Base-by-base conservation (phyloP, 2,329 filamentous ascomycete species). In the Fusarium chuoi region DNA sequence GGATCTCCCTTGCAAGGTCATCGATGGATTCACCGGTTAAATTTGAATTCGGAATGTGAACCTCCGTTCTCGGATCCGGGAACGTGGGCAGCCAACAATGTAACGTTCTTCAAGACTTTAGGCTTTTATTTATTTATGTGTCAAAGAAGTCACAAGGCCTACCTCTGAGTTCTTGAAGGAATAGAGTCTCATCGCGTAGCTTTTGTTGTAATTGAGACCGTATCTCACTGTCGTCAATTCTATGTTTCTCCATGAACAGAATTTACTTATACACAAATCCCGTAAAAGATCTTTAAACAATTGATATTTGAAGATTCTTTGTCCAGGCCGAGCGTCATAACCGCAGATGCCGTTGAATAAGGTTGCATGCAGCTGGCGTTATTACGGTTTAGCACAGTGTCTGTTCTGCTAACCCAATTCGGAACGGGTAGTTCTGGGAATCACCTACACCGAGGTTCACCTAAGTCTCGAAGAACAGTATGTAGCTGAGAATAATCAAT, bases 251-350 rank as follows among this genome's bases (percentile, higher is more conserved):
- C 0, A 13, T 4, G 11, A 15, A 3, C 1, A 30, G 4, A 4
- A 24, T 8, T 17, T 24, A 5, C 4, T 17, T 11, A 10, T n/a
- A 42, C 7, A 6, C 6, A 7, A 3, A n/a, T 11, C 13, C 8
- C 6, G 0, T 17, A 5, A 3, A 8, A 6, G 20, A 13, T 9
- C 6, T 28, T 9, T 6, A 11, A 5, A 11, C 18, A 5, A 15
- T 11, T 3, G 0, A 3, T 4, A 7, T n/a, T 5, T n/a, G 18
- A 6, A 0, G 4, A 13, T 3, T 13, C 0, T 33, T n/a, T n/a
- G 11, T 13, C 7, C 1, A 18, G 3, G 1, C 28, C 0, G 3
- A 9, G 11, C 15, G 10, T 9, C 0, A 18, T 33, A n/a, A 6
- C 11, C 7, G 5, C 28, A n/a, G 3, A 18, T n/a, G 15, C 0